phyloP scores from a whole-genome alignment of 805 yeast genomes.

The Brettanomyces naardenensis region DNA sequence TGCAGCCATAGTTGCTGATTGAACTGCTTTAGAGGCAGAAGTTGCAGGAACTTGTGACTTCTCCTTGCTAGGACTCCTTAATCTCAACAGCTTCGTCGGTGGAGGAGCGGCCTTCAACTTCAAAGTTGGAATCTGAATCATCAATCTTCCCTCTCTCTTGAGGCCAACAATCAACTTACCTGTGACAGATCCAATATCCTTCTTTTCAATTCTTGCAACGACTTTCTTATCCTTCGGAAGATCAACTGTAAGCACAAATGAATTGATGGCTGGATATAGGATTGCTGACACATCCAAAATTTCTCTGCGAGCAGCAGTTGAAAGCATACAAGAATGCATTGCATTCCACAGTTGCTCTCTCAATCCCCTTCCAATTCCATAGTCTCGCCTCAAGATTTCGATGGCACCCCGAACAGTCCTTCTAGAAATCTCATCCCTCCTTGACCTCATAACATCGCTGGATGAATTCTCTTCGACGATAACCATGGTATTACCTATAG shows the following conservation, averaged over 20 bases:
- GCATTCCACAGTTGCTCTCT: constrained; percentile 59
- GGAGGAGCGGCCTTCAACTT: constrained; percentile 15
- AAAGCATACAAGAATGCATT: constrained; percentile 51
- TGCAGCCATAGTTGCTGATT: too few relatives aligned
- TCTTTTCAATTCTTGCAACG: constrained; percentile 40
- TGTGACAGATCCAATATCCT: constrained; percentile 7
- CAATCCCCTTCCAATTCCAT: constrained; percentile 49
- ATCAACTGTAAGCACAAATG: constrained; percentile 52
- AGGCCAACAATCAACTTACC: neutral
- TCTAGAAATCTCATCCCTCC: constrained; percentile 62
- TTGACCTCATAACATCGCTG: constrained; percentile 34
- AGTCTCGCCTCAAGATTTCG: constrained; percentile 53
- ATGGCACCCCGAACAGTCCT: constrained; percentile 58
- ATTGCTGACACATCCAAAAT: constrained; percentile 61
- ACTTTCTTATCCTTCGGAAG: constrained; percentile 65
- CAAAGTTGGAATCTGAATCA: constrained; percentile 37
- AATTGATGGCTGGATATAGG: constrained; percentile 53
- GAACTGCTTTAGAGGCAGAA: too few relatives aligned
- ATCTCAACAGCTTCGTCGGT: constrained; percentile 7
- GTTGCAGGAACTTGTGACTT: neutral
- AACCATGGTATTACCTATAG: constrained; percentile 31
- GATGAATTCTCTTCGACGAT: constrained; percentile 48
- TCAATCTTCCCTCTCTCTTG: constrained; percentile 34
- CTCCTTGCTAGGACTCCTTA: constrained; percentile 5
- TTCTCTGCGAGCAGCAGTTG: constrained; percentile 51